phyloP scores from a whole-genome alignment of 1,284 basidiomycete genomes.

The Hortiboletus rubellus region DNA sequence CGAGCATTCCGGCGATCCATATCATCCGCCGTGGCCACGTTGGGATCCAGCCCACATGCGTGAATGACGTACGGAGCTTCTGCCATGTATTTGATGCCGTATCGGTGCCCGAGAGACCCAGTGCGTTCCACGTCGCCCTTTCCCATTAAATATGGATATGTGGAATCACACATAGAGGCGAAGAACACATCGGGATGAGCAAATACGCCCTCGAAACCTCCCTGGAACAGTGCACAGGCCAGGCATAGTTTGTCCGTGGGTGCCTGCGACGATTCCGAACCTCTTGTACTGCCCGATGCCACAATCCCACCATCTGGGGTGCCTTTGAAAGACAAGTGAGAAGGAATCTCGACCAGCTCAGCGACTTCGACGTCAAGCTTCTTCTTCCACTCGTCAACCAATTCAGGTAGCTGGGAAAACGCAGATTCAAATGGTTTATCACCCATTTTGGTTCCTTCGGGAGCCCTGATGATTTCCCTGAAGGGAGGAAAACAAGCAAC shows the following conservation, averaged over 20 bases:
- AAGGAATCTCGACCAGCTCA: constrained; percentile 2
- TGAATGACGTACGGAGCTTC: constrained; percentile 1
- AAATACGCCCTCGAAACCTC: background rate
- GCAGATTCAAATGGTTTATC: background rate
- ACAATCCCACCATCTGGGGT: background rate
- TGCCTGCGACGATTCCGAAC: background rate
- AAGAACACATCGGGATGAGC: background rate
- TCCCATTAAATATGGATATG: too few species aligned
- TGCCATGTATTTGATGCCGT: background rate
- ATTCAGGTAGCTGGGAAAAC: background rate
- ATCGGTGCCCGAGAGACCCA: background rate
- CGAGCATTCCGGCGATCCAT: background rate
- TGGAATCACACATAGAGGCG: background rate
- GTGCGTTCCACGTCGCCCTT: background rate
- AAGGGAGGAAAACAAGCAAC: background rate
- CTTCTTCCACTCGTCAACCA: background rate
- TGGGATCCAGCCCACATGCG: constrained; percentile 6
- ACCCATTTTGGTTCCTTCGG: background rate
- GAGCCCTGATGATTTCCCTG: background rate
- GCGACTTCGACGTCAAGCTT: constrained; percentile 1
- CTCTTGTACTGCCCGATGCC: background rate
- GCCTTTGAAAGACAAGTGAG: background rate
- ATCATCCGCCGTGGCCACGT: background rate
- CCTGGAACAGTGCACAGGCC: background rate
- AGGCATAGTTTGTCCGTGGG: background rate